These are phyloP conservation scores for Osmozyma mogii DNA, from an alignment of 805 yeast species.

Conservation along the genomic window DNA sequence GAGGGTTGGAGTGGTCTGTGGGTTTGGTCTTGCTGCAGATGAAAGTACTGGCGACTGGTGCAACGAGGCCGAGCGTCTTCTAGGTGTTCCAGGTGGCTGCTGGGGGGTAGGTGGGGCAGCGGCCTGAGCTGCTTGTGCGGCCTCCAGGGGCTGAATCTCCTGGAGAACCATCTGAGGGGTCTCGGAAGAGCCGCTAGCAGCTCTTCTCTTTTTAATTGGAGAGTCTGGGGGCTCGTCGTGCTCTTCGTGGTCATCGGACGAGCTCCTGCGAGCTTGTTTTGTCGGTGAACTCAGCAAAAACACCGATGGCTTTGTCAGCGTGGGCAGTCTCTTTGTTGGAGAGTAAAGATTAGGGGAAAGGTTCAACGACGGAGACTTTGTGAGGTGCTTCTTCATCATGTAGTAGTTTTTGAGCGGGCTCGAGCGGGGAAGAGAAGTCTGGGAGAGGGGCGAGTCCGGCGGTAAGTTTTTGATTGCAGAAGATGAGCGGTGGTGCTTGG, in stretches of 20 bases:
- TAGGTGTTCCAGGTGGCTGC: too few species aligned
- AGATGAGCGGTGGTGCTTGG: slow-evolving; percentile 22
- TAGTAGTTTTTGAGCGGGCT: slow-evolving; percentile 27
- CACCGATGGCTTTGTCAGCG: slow-evolving; percentile 29
- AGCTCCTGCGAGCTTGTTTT: slow-evolving; percentile 20
- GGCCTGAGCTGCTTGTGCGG: too few species aligned
- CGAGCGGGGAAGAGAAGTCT: slow-evolving; percentile 11
- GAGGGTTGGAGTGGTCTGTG: slow-evolving; percentile 23
- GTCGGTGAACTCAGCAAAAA: slow-evolving; percentile 30
- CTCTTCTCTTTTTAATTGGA: slow-evolving; percentile 23
- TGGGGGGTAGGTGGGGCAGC: slow-evolving; percentile 22
- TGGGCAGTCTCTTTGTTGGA: slow-evolving; percentile 33
- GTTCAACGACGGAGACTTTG: slow-evolving; percentile 14
- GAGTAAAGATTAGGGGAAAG: slow-evolving; percentile 29
- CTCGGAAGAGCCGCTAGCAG: slow-evolving; percentile 7
- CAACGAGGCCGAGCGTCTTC: too few species aligned
- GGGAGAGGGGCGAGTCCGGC: slow-evolving; percentile 14
- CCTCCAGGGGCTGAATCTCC: too few species aligned
- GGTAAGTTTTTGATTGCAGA: slow-evolving; percentile 13
- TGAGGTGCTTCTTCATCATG: slow-evolving; percentile 18
- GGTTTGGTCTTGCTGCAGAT: background rate
- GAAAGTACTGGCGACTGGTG: slow-evolving; percentile 22
- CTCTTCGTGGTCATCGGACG: slow-evolving; percentile 8
- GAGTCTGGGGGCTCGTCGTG: slow-evolving; percentile 17
- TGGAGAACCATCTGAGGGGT: slow-evolving; percentile 23